phyloP scores from a whole-genome alignment of 306 rosid genomes.

The Ochetophila trinervis region DNA sequence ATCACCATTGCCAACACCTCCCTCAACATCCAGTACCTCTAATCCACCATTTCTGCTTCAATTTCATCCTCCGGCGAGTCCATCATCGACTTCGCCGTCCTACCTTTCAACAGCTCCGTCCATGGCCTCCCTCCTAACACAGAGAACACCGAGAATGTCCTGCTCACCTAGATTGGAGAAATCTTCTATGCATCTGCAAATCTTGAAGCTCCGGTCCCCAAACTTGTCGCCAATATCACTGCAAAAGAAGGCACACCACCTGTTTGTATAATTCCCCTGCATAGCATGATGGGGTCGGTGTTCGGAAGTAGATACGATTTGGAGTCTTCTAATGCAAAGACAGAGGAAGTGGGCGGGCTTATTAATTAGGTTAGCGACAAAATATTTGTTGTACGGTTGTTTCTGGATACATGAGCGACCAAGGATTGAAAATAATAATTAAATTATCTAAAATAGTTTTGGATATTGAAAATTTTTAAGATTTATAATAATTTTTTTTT shows the following conservation, averaged over 20 bases:
- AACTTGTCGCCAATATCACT: constrained; percentile 39
- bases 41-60: constrained; percentile 34
- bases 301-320: no score
- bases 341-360: no score
- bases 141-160: constrained; percentile 55
- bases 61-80: not conserved
- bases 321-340: no score
- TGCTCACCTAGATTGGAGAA: constrained; percentile 16
- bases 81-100: constrained; percentile 38
- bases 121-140: constrained; percentile 53
- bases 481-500: no score
- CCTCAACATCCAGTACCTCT: constrained; percentile 50
- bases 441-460: no score
- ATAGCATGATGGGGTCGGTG: no score
- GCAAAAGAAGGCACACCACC: constrained; percentile 47
- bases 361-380: no score
- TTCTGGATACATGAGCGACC: no score
- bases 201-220: constrained; percentile 47
- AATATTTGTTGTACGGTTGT: no score
- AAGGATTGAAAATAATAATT: no score
- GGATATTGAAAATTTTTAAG: no score
- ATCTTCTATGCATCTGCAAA: constrained; percentile 33
- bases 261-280: constrained; percentile 30
- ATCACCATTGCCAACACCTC: constrained; percentile 64
- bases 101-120: constrained; percentile 35